A percentile compares a stretch with the other conserved stretches of the same genome.
These are phyloP conservation scores for Jamesozyma rosinii DNA, from an alignment of 805 yeast species.

Conservation along the genomic window DNA sequence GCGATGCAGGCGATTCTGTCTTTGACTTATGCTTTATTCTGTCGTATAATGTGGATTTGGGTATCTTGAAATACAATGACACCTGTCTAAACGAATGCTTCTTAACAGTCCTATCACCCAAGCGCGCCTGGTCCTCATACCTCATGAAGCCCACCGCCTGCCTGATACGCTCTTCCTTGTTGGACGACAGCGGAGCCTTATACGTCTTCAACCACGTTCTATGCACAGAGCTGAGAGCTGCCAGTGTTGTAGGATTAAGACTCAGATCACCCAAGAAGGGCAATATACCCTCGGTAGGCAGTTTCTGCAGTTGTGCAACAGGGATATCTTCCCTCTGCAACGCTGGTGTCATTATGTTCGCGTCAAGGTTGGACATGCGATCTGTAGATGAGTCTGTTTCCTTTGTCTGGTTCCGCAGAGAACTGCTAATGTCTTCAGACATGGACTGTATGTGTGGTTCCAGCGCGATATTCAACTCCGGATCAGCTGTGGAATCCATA, in stretches of 20 bases:
- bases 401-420: not conserved
- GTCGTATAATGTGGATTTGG: conserved; percentile 23
- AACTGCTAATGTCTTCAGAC: not conserved
- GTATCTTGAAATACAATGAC: conserved; percentile 20
- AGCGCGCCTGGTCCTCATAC: conserved; percentile 10
- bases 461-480: not conserved
- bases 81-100: conserved; percentile 21
- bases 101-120: conserved; percentile 8
- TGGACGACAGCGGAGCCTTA: conserved; percentile 42
- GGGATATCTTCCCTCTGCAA: not conserved
- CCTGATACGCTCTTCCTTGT: conserved; percentile 20
- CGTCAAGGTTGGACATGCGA: not conserved
- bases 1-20: not conserved
- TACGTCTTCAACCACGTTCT: conserved; percentile 13
- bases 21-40: conserved; percentile 10
- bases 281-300: not conserved
- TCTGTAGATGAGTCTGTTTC: not conserved
- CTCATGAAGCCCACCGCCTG: conserved; percentile 21
- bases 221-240: conserved; percentile 16
- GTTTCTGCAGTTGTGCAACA: not conserved
- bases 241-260: conserved; percentile 10
- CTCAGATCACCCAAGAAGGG: conserved; percentile 5
- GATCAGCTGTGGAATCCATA: conserved; percentile 1
- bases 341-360: not conserved
- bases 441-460: not conserved